Percentiles rank a stretch among this genome's conserved stretches.
Conservation (phyloP, 2,329 filamentous ascomycete species). For the Colletotrichum truncatum region DNA sequence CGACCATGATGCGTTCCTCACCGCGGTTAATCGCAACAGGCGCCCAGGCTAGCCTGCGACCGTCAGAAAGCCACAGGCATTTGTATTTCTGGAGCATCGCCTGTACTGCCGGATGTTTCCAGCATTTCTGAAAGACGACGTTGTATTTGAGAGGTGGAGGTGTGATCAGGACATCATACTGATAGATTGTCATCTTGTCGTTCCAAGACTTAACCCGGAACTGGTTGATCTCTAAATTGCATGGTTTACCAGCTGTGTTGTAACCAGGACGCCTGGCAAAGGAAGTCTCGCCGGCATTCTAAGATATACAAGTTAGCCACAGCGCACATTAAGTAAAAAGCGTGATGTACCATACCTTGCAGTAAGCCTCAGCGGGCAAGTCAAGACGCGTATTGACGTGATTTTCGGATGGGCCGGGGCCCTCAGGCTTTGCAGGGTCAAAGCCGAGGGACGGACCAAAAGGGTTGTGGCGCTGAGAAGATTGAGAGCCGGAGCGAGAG, state of each 20-base stretch:
- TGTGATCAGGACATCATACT: conserved; percentile 83
- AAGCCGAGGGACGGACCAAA: conserved; percentile 43
- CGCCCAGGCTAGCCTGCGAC: conserved; percentile 82
- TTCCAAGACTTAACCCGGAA: conserved; percentile 71
- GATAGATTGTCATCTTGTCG: conserved; percentile 72
- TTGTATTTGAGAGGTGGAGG: conserved; percentile 68
- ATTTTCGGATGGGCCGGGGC: conserved; percentile 31
- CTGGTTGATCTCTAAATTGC: conserved; percentile 74
- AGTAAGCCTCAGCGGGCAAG: conserved; percentile 67
- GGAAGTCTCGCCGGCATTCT: conserved; percentile 38
- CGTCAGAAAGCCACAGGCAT: conserved; percentile 77
- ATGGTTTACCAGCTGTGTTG: conserved; percentile 65
- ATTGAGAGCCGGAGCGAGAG: conserved; percentile 11
- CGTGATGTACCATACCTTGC: conserved; percentile 41
- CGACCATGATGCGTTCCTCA: conserved; percentile 68
- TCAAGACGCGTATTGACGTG: conserved; percentile 62
- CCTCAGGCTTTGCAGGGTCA: conserved; percentile 52
- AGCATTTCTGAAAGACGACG: conserved; percentile 78
- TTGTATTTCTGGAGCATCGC: conserved; percentile 57
- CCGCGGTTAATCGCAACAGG: conserved; percentile 50
- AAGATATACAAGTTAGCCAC: conserved; percentile 30
- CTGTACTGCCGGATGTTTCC: conserved; percentile 72
- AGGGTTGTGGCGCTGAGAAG: conserved; percentile 4
- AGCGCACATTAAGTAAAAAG: neutral
- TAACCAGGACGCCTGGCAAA: conserved; percentile 61